Percentiles rank a stretch among this genome's conserved stretches.
phyloP scores from a whole-genome alignment of 2,329 filamentous ascomycete species.

The Calonectria pseudoturangicola region DNA sequence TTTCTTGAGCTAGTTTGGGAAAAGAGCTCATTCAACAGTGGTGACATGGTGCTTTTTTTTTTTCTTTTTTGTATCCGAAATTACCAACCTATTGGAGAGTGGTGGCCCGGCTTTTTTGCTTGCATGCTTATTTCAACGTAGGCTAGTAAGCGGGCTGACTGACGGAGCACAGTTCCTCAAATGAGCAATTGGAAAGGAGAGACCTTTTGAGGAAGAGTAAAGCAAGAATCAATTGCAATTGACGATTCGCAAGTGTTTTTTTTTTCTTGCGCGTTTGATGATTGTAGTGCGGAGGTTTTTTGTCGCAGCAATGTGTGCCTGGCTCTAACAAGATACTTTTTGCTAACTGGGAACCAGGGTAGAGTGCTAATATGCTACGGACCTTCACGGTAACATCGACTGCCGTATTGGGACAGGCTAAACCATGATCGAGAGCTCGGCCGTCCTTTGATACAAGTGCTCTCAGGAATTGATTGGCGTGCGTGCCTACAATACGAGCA shows the following conservation, averaged over 20 bases:
- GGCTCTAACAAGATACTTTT: conserved; percentile 10
- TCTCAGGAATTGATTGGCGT: too few relatives aligned
- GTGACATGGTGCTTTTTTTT: not conserved
- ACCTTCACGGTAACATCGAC: conserved; percentile 9
- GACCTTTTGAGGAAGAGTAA: not conserved
- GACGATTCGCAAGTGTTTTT: not conserved
- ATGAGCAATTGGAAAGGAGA: not conserved
- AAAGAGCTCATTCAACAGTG: not conserved
- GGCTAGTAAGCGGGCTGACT: not conserved
- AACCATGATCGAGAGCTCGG: not conserved
- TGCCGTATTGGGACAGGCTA: not conserved
- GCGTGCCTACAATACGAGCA: not conserved
- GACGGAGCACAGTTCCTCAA: not conserved
- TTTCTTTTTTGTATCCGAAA: not conserved
- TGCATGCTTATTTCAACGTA: too few relatives aligned
- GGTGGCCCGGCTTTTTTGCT: not conserved
- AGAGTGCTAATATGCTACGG: not conserved
- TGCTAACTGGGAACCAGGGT: conserved; percentile 9
- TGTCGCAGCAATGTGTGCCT: not conserved
- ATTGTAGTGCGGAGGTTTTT: too few relatives aligned
- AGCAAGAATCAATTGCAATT: not conserved
- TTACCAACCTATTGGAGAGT: not conserved
- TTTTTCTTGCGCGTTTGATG: not conserved
- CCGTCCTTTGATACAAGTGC: not conserved
- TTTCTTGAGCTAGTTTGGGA: not conserved